These are phyloP conservation scores for Pseudisothecium myosuroides DNA, from an alignment of 225 moss, liverwort and hornwort species.

Conservation along the genomic window DNA sequence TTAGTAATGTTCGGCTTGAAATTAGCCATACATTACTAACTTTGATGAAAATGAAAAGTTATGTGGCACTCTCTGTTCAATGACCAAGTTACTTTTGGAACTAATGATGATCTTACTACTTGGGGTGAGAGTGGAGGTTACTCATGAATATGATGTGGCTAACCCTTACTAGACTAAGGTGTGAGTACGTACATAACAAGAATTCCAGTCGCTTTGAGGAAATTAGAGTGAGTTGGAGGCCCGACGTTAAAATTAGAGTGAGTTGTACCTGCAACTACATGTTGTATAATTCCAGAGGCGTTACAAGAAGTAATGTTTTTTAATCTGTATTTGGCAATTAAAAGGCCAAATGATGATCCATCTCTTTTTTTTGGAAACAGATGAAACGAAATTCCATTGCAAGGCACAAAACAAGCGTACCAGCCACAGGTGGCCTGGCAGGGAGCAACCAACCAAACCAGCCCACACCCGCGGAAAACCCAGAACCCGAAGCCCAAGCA, in stretches of 20 bases:
- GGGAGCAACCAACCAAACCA: not conserved
- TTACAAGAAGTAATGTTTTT: not conserved
- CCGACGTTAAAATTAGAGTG: not conserved
- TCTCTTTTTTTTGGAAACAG: not conserved
- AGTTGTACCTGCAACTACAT: too few species aligned
- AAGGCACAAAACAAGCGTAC: not conserved
- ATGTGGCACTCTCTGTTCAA: not conserved
- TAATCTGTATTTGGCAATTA: not conserved
- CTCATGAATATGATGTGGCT: too few species aligned
- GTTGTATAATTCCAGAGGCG: not conserved
- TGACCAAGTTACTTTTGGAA: not conserved
- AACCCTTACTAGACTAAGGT: not conserved
- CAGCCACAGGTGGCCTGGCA: too few species aligned
- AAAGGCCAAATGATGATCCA: not conserved
- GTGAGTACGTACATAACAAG: not conserved
- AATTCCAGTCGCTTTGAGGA: not conserved
- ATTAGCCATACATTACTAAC: not conserved
- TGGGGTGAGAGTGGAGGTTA: not conserved
- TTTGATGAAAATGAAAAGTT: not conserved
- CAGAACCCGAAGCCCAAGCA: not conserved
- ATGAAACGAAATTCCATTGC: not conserved
- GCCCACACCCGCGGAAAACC: not conserved
- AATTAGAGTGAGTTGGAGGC: too few species aligned
- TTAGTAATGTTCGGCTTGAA: not conserved
- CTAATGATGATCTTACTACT: not conserved